Base-by-base conservation (phyloP, 2,329 filamentous ascomycete genomes). In the Beauveria scarabaeidicola region DNA sequence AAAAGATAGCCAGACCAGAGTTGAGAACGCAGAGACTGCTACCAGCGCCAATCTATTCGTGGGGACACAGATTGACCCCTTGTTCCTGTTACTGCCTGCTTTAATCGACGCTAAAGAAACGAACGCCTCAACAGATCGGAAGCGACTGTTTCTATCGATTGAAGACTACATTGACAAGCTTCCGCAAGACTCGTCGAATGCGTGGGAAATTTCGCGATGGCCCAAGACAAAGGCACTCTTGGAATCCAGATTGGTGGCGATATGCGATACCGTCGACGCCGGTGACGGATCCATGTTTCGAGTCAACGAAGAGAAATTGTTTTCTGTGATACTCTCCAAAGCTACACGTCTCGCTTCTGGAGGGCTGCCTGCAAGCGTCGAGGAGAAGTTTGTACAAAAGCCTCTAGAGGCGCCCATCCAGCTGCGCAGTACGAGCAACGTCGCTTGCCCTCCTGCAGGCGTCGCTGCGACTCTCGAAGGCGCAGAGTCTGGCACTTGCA, bases 251-350 rank as follows among this genome's bases (percentile, higher is more conserved):
- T 86, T 96, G 75, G 79, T 77, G 1, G 79, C 77, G 1, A 79
- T 94, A 5, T 96, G 92, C 73, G 91, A 97, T 67, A 87, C 81
- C 0, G 88, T 95, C 11, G 88, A 94, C 38, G 89, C 89, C 1
- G 90, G 88, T 15, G 89, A 90, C 62, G 91, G 97, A 71, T 83
- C 76, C 58, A 91, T 97, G 89, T 96, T 89, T 72, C 84, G 91
- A 13, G 75, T 96, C 25, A 94, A 80, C 66, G 81, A 89, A 67
- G 75, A 78, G 13, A 96, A 91, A 69, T 80, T 97, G 1, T 68
- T 88, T 7, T 68, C 72, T 2, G 79, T 87, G 59, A 68, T 97
- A 1, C 63, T 92, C 7, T 68, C 73, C 19, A 97, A 97, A 72
- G 91, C 91, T 5, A 78, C 80, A 62, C 78, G 78, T 5, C 88